These are phyloP conservation scores for Rusavskia elegans DNA, from an alignment of 495 filamentous ascomycete species.

Conservation along the genomic window DNA sequence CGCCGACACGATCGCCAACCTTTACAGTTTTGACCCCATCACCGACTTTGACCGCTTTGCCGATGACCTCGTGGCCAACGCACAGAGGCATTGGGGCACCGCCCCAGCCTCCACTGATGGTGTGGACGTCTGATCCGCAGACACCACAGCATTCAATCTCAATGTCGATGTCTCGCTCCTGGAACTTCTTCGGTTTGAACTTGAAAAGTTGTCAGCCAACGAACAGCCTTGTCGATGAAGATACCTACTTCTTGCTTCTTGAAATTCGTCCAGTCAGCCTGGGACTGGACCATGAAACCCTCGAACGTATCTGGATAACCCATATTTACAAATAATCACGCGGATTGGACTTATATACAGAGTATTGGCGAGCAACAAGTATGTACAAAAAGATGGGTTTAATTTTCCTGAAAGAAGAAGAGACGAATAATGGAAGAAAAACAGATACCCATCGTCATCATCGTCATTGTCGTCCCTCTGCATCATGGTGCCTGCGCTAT, in stretches of 20 bases:
- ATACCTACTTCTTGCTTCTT: constrained; percentile 43
- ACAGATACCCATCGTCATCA: not conserved
- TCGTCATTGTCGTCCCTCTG: not conserved
- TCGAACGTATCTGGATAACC: constrained; percentile 62
- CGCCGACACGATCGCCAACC: constrained; percentile 61
- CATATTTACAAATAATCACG: constrained; percentile 29
- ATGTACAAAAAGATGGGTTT: too few relatives aligned
- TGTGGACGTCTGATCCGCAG: constrained; percentile 67
- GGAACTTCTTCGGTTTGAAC: constrained; percentile 69
- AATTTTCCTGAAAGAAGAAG: too few relatives aligned
- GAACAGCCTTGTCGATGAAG: not conserved
- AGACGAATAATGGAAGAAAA: not conserved
- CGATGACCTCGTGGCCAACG: constrained; percentile 64
- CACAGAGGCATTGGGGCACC: constrained; percentile 50
- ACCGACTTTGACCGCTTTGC: constrained; percentile 55
- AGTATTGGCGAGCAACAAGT: too few relatives aligned
- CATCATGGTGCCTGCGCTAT: not conserved
- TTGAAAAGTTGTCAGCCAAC: constrained; percentile 14
- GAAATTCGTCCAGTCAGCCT: constrained; percentile 44
- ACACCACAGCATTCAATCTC: constrained; percentile 62
- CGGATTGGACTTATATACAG: too few relatives aligned
- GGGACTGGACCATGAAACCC: constrained; percentile 53
- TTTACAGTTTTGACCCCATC: constrained; percentile 48
- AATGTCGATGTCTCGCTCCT: constrained; percentile 58
- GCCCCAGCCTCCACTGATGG: constrained; percentile 64